Conservation (phyloP, 495 filamentous ascomycete species). For the Penicillium herquei region DNA sequence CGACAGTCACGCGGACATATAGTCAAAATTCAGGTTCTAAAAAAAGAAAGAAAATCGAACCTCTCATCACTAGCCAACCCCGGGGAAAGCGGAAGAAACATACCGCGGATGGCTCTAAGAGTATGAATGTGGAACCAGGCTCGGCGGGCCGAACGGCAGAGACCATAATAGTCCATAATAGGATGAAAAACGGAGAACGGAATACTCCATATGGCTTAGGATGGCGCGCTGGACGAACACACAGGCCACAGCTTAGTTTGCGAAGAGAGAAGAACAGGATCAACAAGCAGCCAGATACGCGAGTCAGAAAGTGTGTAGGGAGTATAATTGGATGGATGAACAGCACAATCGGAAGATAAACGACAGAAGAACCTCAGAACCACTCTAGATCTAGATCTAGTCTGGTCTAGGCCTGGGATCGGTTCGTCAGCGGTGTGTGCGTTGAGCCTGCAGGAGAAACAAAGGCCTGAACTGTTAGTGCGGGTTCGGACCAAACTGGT, state of each 20-base stretch:
- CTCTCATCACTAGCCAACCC: neutral
- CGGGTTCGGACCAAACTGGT: too few relatives aligned
- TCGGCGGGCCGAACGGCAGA: neutral
- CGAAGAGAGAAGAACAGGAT: neutral
- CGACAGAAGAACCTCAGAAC: neutral
- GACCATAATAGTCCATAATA: too few relatives aligned
- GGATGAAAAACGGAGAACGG: neutral
- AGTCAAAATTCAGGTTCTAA: neutral
- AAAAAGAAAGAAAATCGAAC: neutral
- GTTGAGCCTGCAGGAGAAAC: neutral
- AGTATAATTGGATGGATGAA: too few relatives aligned
- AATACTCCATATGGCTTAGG: neutral
- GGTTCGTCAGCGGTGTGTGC: conserved; percentile 1
- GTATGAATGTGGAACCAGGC: neutral
- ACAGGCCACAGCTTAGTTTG: neutral
- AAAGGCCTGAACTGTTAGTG: neutral
- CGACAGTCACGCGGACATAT: too few relatives aligned
- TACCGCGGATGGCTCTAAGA: neutral
- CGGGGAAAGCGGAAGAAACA: neutral
- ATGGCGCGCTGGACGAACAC: neutral
- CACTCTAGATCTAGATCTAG: neutral
- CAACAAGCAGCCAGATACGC: too few relatives aligned
- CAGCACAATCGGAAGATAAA: neutral
- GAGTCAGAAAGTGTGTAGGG: neutral
- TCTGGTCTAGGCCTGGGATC: neutral